phyloP scores from a whole-genome alignment of 768 basidiomycete species.

The Gloeophyllum trabeum region DNA sequence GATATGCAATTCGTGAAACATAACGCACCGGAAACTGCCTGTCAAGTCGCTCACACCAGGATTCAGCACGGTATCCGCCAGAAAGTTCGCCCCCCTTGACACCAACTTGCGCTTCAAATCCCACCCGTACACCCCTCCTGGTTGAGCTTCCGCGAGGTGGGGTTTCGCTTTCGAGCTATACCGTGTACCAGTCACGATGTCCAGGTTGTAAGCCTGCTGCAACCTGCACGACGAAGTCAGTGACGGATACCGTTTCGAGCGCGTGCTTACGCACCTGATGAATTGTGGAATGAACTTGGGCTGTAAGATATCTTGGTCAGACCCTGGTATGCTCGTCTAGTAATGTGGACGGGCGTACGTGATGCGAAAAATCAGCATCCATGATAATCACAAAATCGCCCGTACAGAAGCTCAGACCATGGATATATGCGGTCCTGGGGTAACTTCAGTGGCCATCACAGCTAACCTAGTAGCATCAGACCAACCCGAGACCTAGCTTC shows the following conservation, averaged over 20 bases:
- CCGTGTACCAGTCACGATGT: conserved; percentile 89
- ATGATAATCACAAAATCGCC: conserved; percentile 95
- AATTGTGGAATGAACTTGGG: conserved; percentile 94
- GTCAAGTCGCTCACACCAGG: conserved; percentile 88
- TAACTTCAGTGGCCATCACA: conserved; percentile 1
- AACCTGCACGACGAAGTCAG: conserved; percentile 31
- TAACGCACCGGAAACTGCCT: conserved; percentile 72
- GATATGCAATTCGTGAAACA: neutral
- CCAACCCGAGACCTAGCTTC: conserved; percentile 83
- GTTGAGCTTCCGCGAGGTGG: conserved; percentile 39
- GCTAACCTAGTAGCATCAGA: neutral
- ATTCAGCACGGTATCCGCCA: conserved; percentile 75
- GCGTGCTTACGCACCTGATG: conserved; percentile 43
- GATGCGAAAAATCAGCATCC: conserved; percentile 96
- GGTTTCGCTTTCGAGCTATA: conserved; percentile 61
- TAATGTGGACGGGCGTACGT: too few species aligned
- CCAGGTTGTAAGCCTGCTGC: conserved; percentile 79
- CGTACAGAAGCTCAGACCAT: conserved; percentile 80
- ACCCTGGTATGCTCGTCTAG: neutral
- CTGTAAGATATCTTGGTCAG: too few species aligned
- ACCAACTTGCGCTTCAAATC: conserved; percentile 84
- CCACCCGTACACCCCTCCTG: conserved; percentile 90
- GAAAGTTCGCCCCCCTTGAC: conserved; percentile 81
- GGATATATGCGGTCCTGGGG: conserved; percentile 79
- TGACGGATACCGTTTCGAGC: neutral